Percentiles rank a stretch among this genome's conserved stretches.
phyloP scores from a whole-genome alignment of 2,329 filamentous ascomycete genomes.

The Clarireedia monteithiana region DNA sequence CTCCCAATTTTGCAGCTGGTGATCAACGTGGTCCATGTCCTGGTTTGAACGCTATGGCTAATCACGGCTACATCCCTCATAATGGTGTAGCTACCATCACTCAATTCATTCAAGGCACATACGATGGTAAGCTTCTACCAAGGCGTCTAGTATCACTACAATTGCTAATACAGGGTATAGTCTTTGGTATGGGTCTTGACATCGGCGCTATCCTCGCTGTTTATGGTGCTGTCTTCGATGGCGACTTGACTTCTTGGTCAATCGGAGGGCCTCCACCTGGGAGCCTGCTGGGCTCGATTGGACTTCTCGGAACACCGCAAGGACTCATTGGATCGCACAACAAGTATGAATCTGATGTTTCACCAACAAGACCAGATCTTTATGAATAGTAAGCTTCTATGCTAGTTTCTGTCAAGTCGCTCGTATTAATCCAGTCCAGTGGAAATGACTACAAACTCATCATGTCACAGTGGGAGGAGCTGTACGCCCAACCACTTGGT shows the following conservation, averaged over 20 bases:
- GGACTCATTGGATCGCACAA: conserved; percentile 46
- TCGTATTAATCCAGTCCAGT: conserved; percentile 22
- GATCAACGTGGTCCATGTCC: conserved; percentile 29
- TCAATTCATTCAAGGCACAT: conserved; percentile 28
- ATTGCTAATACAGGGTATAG: conserved; percentile 19
- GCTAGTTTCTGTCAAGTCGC: background rate
- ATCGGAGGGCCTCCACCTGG: conserved; percentile 38
- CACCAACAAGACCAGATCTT: conserved; percentile 44
- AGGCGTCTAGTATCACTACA: background rate
- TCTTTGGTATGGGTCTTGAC: conserved; percentile 39
- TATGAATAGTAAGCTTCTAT: conserved; percentile 31
- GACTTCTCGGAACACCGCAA: conserved; percentile 33
- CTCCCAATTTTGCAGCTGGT: background rate
- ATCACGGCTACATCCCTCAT: conserved; percentile 36
- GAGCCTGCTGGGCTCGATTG: conserved; percentile 21
- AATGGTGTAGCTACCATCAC: conserved; percentile 29
- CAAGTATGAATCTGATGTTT: conserved; percentile 46
- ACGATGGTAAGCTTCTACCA: conserved; percentile 19
- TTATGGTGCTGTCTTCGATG: conserved; percentile 39
- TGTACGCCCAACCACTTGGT: conserved; percentile 36
- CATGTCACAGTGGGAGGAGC: conserved; percentile 41
- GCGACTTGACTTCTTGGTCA: conserved; percentile 43
- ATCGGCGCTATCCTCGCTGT: conserved; percentile 33
- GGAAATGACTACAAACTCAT: conserved; percentile 44
- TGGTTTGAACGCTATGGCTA: conserved; percentile 36